phyloP scores from a whole-genome alignment of 1,284 basidiomycete species.

The Hymenochaete sp. region DNA sequence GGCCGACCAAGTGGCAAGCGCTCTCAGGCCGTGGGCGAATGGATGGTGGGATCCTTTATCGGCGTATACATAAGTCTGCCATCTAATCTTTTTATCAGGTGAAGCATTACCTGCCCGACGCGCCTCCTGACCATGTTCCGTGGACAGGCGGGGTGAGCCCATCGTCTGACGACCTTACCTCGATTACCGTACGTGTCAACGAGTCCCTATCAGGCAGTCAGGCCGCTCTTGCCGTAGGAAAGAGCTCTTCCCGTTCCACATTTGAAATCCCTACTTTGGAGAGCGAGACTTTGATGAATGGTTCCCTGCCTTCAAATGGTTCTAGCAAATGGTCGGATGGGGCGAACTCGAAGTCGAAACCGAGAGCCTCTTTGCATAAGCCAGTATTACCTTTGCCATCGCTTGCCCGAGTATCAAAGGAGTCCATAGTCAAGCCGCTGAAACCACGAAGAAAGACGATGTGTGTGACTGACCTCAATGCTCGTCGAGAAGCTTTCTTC shows the following conservation, averaged over 20 bases:
- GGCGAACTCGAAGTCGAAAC: neutral
- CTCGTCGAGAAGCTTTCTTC: slow-evolving; percentile 13
- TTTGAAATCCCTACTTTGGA: slow-evolving; percentile 6
- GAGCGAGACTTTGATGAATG: slow-evolving; percentile 7
- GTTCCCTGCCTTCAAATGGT: slow-evolving; percentile 12
- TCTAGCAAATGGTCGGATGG: slow-evolving; percentile 15
- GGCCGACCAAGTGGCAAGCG: neutral
- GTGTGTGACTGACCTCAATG: neutral
- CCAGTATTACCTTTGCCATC: neutral
- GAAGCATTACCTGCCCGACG: neutral
- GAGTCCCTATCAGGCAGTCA: neutral
- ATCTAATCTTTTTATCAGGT: neutral
- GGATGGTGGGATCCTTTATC: slow-evolving; percentile 11
- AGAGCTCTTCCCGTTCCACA: neutral
- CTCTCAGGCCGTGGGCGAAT: slow-evolving; percentile 8
- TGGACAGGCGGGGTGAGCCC: slow-evolving; percentile 10
- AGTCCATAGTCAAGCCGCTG: too few relatives aligned
- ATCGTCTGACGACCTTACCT: neutral
- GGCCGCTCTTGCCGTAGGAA: neutral
- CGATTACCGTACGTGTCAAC: neutral
- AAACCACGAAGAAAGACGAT: slow-evolving; percentile 4
- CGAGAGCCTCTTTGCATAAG: neutral
- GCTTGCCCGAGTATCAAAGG: too few relatives aligned
- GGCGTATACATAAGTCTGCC: too few relatives aligned
- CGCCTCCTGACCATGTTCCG: slow-evolving; percentile 16